Evolutionary conservation across 148 eudicot species (phyloP).

Genomic region (Spergularia bocconei): DNA sequence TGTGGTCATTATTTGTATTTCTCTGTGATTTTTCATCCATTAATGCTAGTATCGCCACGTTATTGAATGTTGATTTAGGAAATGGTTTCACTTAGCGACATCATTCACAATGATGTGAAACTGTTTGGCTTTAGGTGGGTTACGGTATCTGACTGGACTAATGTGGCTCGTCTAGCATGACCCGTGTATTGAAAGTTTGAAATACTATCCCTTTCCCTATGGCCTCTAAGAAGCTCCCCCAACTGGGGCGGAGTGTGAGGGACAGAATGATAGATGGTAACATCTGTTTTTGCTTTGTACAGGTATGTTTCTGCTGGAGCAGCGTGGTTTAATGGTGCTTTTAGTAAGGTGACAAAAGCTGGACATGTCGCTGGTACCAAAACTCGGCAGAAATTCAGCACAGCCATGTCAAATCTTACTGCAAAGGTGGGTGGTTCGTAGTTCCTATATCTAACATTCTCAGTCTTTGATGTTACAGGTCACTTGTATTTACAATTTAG

Average conservation of each 20-base stretch:
- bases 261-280: not conserved
- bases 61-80: too few relatives aligned
- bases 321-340: conserved; percentile 90
- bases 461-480: too few relatives aligned
- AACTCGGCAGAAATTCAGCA: conserved; percentile 71
- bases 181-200: too few relatives aligned
- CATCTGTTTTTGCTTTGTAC: conserved; percentile 21
- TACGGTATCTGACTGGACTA: not conserved
- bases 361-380: conserved; percentile 84
- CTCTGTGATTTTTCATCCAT: too few relatives aligned
- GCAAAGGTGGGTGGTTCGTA: conserved; percentile 65
- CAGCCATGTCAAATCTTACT: conserved; percentile 70
- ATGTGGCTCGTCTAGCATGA: not conserved
- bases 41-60: too few relatives aligned
- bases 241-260: too few relatives aligned
- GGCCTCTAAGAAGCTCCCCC: too few relatives aligned
- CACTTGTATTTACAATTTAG: not conserved
- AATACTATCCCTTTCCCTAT: too few relatives aligned
- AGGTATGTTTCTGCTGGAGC: conserved; percentile 93
- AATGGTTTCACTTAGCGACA: too few relatives aligned
- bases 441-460: not conserved
- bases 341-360: conserved; percentile 81
- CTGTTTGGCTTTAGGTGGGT: too few relatives aligned
- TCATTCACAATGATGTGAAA: too few relatives aligned
- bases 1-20: not conserved